Percentiles rank a stretch among this genome's conserved stretches.
phyloP scores from a whole-genome alignment of 106 monocot genomes.

The Vanilla planifolia region DNA sequence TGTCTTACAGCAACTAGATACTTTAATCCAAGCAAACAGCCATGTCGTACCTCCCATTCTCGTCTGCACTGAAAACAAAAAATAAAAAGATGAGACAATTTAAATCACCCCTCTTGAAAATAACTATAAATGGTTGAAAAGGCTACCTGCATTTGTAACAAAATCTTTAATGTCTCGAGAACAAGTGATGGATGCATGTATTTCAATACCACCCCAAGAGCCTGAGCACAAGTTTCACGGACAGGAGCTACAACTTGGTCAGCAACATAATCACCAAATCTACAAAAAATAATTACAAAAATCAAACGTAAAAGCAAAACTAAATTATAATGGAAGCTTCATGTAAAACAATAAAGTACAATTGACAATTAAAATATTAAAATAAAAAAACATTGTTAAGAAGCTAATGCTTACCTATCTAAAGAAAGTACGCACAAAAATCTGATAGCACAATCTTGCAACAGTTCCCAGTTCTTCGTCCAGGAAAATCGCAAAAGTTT shows the following conservation, averaged over 20 bases:
- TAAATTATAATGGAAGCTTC: constrained; percentile 1
- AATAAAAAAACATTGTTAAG: background rate
- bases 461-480: constrained; percentile 89
- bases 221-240: constrained; percentile 97
- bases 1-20: constrained; percentile 86
- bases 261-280: constrained; percentile 97
- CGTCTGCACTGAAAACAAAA: constrained; percentile 80
- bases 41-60: constrained; percentile 99
- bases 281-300: constrained; percentile 24
- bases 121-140: background rate
- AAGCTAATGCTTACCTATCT: constrained; percentile 60
- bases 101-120: background rate
- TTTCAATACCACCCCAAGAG: constrained; percentile 85
- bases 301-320: background rate
- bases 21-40: constrained; percentile 90
- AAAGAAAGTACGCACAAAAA: constrained; percentile 86
- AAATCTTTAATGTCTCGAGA: constrained; percentile 63
- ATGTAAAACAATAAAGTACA: background rate
- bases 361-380: background rate
- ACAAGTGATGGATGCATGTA: constrained; percentile 92
- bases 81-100: constrained; percentile 22
- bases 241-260: constrained; percentile 99
- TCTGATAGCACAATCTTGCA: constrained; percentile 96
- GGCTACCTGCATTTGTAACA: constrained; percentile 91
- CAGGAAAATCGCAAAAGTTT: constrained; percentile 63